These are phyloP conservation scores for Berberis vulgaris DNA, from an alignment of 164 flowering plant genomes.

Conservation along the genomic window DNA sequence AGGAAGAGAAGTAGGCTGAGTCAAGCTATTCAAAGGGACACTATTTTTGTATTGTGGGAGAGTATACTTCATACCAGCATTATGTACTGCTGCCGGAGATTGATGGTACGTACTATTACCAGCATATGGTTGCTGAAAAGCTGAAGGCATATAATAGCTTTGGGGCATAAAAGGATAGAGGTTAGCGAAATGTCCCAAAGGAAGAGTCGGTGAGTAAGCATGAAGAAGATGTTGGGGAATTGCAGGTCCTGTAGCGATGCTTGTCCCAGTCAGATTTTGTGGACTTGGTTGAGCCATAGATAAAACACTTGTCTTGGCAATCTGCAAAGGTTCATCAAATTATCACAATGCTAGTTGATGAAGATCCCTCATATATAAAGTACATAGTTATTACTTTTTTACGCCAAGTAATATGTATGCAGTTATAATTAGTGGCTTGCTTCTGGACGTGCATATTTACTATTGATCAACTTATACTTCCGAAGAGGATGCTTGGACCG, in stretches of 20 bases:
- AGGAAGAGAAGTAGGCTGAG: conserved; percentile 62
- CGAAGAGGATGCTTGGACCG: no score
- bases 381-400: background rate
- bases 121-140: conserved; percentile 77
- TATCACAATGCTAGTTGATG: background rate
- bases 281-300: conserved; percentile 46
- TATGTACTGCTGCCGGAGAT: conserved; percentile 58
- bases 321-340: conserved; percentile 28
- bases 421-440: background rate
- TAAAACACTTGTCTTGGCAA: conserved; percentile 41
- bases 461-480: no score
- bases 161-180: conserved; percentile 76
- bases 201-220: conserved; percentile 82
- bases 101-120: conserved; percentile 82
- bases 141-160: conserved; percentile 85
- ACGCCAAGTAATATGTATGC: background rate
- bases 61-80: conserved; percentile 27
- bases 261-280: conserved; percentile 46
- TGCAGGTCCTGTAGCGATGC: conserved; percentile 55
- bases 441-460: background rate
- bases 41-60: conserved; percentile 83
- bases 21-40: conserved; percentile 63
- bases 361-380: background rate
- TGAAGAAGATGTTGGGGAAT: conserved; percentile 78
- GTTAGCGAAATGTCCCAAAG: conserved; percentile 72